phyloP scores from a whole-genome alignment of 2,329 filamentous ascomycete genomes.

The Botrytis galanthina region DNA sequence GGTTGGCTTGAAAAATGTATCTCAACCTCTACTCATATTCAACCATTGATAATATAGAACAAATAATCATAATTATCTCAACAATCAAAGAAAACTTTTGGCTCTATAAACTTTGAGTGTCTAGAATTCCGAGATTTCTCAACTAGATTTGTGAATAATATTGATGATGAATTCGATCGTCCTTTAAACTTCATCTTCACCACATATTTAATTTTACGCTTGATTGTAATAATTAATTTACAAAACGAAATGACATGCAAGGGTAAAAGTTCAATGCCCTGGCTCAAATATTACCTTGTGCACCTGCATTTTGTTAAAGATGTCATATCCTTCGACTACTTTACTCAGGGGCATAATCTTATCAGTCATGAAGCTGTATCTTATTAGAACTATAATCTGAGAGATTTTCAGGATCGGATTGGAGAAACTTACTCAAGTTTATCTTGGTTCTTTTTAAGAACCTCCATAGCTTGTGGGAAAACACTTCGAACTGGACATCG shows the following conservation, averaged over 20 bases:
- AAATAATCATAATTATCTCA: not conserved
- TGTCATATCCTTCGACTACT: slow-evolving; percentile 65
- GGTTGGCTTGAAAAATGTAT: not conserved
- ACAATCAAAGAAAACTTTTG: rapidly evolving
- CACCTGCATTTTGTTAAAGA: slow-evolving; percentile 70
- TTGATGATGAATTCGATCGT: not conserved
- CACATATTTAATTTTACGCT: not conserved
- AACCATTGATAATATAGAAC: not conserved
- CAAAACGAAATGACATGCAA: not conserved
- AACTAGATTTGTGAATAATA: not conserved
- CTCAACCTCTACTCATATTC: not conserved
- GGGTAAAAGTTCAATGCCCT: slow-evolving; percentile 18
- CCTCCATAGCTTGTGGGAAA: slow-evolving; percentile 61
- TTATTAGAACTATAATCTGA: slow-evolving; percentile 25
- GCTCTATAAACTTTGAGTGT: not conserved
- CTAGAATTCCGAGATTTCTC: not conserved
- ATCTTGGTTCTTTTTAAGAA: slow-evolving; percentile 65
- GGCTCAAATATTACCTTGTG: slow-evolving; percentile 69
- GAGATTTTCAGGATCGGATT: not conserved
- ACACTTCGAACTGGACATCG: slow-evolving; percentile 73
- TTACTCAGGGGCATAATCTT: slow-evolving; percentile 68
- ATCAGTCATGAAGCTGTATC: slow-evolving; percentile 70
- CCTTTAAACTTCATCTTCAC: not conserved
- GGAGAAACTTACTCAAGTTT: slow-evolving; percentile 59
- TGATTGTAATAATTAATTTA: not conserved